Evolutionary conservation across 1,284 basidiomycete genomes (phyloP).

Genomic region (Ganoderma multipileum): DNA sequence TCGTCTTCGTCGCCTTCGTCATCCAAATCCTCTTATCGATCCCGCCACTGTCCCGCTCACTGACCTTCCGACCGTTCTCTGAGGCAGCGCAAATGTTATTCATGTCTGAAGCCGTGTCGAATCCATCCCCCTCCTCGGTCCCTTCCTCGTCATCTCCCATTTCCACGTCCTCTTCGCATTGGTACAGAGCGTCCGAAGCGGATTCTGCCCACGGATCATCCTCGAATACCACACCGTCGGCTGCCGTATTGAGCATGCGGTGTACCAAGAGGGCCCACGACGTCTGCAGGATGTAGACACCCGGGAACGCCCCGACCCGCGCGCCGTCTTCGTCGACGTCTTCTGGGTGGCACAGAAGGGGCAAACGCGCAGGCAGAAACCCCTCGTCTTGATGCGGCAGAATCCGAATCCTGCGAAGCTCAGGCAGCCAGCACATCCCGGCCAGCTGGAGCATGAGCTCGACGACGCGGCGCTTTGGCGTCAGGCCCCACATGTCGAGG

Average conservation of each 20-base stretch:
- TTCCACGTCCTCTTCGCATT: neutral
- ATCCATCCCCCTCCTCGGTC: neutral
- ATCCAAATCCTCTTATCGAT: neutral
- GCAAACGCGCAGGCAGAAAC: neutral
- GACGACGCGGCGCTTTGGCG: constrained; percentile 7
- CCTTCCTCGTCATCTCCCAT: neutral
- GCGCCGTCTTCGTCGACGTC: constrained; percentile 4
- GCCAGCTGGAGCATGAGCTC: constrained; percentile 15
- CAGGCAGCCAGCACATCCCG: neutral
- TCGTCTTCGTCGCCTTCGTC: neutral
- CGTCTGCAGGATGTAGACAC: constrained; percentile 10
- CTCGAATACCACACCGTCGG: neutral
- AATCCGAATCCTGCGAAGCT: constrained; percentile 1
- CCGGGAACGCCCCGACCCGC: constrained; percentile 4
- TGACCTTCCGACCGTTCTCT: neutral
- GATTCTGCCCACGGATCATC: neutral
- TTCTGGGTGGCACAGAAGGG: constrained; percentile 1
- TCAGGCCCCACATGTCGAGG: constrained; percentile 13
- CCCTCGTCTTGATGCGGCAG: neutral
- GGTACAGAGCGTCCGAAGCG: neutral
- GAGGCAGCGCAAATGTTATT: neutral
- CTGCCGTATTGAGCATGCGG: neutral
- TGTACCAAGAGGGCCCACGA: constrained; percentile 13
- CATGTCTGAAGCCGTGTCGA: neutral
- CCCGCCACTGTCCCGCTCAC: neutral